Conservation (phyloP, 257 asterid species). For the Penstemon newberryi region DNA sequence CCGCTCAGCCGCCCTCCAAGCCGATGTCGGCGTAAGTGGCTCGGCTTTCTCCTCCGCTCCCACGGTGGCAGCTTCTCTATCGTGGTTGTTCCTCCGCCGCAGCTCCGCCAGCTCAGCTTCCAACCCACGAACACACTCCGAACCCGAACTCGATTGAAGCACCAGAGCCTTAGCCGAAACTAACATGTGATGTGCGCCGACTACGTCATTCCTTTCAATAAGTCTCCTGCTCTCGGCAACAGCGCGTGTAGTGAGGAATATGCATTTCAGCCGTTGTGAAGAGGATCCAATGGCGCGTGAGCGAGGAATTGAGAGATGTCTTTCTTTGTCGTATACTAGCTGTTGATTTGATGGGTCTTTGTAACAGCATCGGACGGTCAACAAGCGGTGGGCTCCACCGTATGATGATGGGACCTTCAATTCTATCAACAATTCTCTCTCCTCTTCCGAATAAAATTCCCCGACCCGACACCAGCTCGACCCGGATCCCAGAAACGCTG, state of each 20-base stretch:
- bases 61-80: slow-evolving; percentile 7
- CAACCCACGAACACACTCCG: slow-evolving; percentile 69
- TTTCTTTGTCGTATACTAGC: slow-evolving; percentile 60
- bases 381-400: slow-evolving; percentile 67
- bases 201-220: slow-evolving; percentile 52
- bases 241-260: slow-evolving; percentile 77
- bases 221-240: slow-evolving; percentile 73
- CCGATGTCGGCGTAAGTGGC: slow-evolving; percentile 96
- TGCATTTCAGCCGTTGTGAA: slow-evolving; percentile 61
- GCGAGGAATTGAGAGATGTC: slow-evolving; percentile 59
- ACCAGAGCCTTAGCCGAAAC: slow-evolving; percentile 78
- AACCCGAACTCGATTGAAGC: slow-evolving; percentile 45
- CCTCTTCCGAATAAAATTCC: slow-evolving; percentile 73
- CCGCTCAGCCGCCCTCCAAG: slow-evolving; percentile 99
- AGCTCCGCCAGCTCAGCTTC: slow-evolving; percentile 77
- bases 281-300: slow-evolving; percentile 77
- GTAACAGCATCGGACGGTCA: slow-evolving; percentile 81
- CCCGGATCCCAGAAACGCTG: slow-evolving; percentile 69
- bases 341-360: slow-evolving; percentile 87
- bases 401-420: slow-evolving; percentile 69
- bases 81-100: slow-evolving; percentile 34
- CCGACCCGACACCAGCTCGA: slow-evolving; percentile 65
- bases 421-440: slow-evolving; percentile 75
- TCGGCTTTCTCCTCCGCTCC: slow-evolving; percentile 54
- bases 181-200: slow-evolving; percentile 75